These are phyloP conservation scores for Leccinum disarticulatum DNA, from an alignment of 768 basidiomycete species.

Conservation along the genomic window DNA sequence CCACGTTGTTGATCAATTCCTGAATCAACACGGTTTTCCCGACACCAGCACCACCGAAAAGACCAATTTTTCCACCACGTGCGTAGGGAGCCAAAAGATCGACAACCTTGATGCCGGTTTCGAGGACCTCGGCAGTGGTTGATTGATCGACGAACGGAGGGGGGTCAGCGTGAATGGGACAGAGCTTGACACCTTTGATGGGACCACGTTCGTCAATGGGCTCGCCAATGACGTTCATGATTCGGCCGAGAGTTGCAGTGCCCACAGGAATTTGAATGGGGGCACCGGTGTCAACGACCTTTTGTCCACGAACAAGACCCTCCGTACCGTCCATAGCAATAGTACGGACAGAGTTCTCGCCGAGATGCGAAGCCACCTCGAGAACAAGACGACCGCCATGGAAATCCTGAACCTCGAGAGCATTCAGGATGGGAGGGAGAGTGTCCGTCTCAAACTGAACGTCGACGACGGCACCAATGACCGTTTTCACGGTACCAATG, in stretches of 20 bases:
- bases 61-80: constrained; percentile 99
- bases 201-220: constrained; percentile 99
- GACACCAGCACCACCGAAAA: constrained; percentile 99
- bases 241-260: constrained; percentile 90
- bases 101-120: constrained; percentile 99
- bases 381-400: constrained; percentile 95
- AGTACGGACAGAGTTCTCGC: constrained; percentile 98
- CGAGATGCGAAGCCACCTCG: constrained; percentile 97
- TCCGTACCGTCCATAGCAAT: constrained; percentile 99
- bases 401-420: constrained; percentile 96
- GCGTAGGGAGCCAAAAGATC: constrained; percentile 99
- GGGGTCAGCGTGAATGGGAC: constrained; percentile 95
- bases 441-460: constrained; percentile 93
- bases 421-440: constrained; percentile 97
- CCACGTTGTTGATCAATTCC: constrained; percentile 99
- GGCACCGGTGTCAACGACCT: constrained; percentile 93
- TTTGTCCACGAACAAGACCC: constrained; percentile 98
- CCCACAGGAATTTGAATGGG: constrained; percentile 98
- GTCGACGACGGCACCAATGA: constrained; percentile 99
- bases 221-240: constrained; percentile 99
- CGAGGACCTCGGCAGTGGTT: constrained; percentile 96
- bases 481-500: constrained; percentile 88
- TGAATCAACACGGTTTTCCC: constrained; percentile 99
- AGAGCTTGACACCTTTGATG: constrained; percentile 91
- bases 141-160: constrained; percentile 98